A percentile compares a stretch with the other conserved stretches of the same genome.
phyloP scores from a whole-genome alignment of 257 asterid species.

The Solanum rostratum region DNA sequence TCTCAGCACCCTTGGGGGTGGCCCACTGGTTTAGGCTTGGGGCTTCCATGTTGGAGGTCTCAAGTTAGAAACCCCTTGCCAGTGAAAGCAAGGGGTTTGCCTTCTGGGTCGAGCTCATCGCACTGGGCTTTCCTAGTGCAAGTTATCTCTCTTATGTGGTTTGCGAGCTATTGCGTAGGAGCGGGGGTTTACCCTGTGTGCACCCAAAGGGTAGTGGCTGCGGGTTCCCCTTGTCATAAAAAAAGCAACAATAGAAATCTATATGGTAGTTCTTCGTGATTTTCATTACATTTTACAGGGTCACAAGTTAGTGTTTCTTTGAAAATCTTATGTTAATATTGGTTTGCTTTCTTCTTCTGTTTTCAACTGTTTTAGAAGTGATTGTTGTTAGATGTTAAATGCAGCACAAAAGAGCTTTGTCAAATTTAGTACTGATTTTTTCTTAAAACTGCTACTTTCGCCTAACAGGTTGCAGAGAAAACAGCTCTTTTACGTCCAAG shows the following conservation, averaged over 20 bases:
- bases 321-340: neutral
- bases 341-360: neutral
- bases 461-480: conserved; percentile 84
- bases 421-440: neutral
- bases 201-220: no score
- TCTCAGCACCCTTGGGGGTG: neutral
- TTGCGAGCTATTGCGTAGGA: no score
- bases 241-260: neutral
- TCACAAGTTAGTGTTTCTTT: neutral
- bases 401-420: neutral
- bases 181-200: no score
- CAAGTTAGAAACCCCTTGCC: no score
- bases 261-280: neutral
- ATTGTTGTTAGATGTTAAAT: neutral
- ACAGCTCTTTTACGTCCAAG: conserved; percentile 90
- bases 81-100: no score
- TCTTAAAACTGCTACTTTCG: neutral
- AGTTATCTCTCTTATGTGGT: no score
- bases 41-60: no score
- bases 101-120: no score
- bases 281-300: neutral
- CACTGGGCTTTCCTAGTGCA: no score
- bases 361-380: neutral
- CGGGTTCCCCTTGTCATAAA: no score
- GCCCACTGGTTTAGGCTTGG: no score